Base-by-base conservation (phyloP, 495 filamentous ascomycete genomes). In the Podospora comata region DNA sequence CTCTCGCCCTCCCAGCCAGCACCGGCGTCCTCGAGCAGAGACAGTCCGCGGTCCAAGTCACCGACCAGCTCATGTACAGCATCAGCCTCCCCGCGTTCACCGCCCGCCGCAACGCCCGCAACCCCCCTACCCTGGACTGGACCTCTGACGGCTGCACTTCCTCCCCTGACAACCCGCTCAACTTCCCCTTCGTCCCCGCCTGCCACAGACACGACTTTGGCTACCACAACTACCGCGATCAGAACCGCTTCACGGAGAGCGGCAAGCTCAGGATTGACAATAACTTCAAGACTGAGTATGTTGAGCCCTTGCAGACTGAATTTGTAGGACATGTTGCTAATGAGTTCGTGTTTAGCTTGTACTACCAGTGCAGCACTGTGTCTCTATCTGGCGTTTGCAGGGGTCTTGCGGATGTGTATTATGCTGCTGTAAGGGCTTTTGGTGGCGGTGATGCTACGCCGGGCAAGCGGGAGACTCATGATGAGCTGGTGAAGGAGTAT, bases 191-290 rank as follows among this genome's bases (percentile, higher is more conserved):
- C 68, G 39, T 59, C 7, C 75, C 70, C 0, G 69, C 68, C 16
- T 85, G 82, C 76, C 64, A 79, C 32, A 76, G 82, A 16, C 82
- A 85, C 70, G 82, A 85, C 55, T 84, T 84, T 63, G 82, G 80
- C 2, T 84, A 82, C 71, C 71, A 77, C 7, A 84, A 83, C 70
- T 82, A 75, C 70, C 78, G 81, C 71, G 53, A 23, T 4, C 80
- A 82, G 64, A 68, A 64, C 15, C 72, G 82, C 15, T 82, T 84
- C 73, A 81, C 73, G 0, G 72, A 72, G 0, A 65, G 11, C 2
- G 69, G 65, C 16, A 78, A 79, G 28, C 19, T 70, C 61, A 70
- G 39, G 4, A 75, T 84, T 58, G 82, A 84, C 54, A 65, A 76
- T 54, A 78, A 82, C 34, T 83, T 84, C 60, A 78, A 77, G 68